A percentile compares a stretch with the other conserved stretches of the same genome.
Conservation (phyloP, 305 asterid species). For the Fraxinus platypoda region DNA sequence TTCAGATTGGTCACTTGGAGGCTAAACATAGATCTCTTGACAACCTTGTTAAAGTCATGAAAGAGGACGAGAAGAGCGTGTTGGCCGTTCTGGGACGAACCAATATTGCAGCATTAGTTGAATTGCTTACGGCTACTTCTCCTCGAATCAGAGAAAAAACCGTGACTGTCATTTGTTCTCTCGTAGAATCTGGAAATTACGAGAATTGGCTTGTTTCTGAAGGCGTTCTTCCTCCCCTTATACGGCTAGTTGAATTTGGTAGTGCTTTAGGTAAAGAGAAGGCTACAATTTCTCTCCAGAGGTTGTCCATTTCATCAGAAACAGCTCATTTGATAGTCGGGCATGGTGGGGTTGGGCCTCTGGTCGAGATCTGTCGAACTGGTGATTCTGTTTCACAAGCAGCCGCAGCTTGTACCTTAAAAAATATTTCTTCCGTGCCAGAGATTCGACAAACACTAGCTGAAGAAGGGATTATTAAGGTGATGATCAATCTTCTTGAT, state of each 20-base stretch:
- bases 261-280: slow-evolving; percentile 67
- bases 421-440: slow-evolving; percentile 69
- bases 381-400: slow-evolving; percentile 78
- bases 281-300: slow-evolving; percentile 73
- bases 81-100: slow-evolving; percentile 67
- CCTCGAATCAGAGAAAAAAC: slow-evolving; percentile 79
- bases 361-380: slow-evolving; percentile 60
- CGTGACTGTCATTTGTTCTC: slow-evolving; percentile 66
- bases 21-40: slow-evolving; percentile 80
- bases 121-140: slow-evolving; percentile 72
- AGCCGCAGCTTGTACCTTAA: slow-evolving; percentile 72
- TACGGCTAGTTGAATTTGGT: slow-evolving; percentile 86
- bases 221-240: slow-evolving; percentile 77
- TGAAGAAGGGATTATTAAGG: slow-evolving; percentile 71
- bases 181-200: slow-evolving; percentile 69
- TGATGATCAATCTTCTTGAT: slow-evolving; percentile 65
- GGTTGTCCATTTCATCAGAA: slow-evolving; percentile 66
- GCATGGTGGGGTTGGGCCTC: slow-evolving; percentile 75
- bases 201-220: slow-evolving; percentile 82
- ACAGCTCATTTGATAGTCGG: slow-evolving; percentile 73
- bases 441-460: slow-evolving; percentile 63
- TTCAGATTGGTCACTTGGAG: slow-evolving; percentile 90
- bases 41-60: slow-evolving; percentile 63
- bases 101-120: slow-evolving; percentile 66
- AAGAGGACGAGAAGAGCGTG: slow-evolving; percentile 70